These are phyloP conservation scores for Begonia loranthoides DNA, from an alignment of 306 rosid species.

Conservation along the genomic window DNA sequence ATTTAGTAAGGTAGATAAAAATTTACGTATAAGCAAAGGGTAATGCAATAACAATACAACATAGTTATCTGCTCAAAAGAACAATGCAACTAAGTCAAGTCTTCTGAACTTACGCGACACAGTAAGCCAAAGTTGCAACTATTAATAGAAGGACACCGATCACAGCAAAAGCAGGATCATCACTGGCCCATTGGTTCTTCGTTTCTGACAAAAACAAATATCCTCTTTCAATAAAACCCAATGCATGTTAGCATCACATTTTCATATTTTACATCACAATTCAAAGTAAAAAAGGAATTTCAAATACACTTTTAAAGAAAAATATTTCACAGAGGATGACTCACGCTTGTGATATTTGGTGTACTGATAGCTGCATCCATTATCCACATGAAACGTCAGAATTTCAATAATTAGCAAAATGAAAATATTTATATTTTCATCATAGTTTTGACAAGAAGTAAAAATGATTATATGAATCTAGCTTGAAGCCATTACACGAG, in stretches of 20 bases:
- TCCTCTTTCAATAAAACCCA: neutral
- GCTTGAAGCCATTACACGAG: no score
- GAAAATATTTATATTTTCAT: no score
- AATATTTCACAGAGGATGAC: conserved; percentile 16
- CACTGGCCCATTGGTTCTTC: conserved; percentile 99
- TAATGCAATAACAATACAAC: no score
- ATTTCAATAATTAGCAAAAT: neutral
- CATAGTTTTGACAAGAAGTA: no score
- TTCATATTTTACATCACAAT: neutral
- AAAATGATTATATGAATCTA: no score
- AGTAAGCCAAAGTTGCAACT: conserved; percentile 80
- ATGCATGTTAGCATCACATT: neutral
- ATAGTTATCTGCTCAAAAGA: no score
- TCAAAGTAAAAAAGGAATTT: neutral
- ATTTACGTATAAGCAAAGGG: no score
- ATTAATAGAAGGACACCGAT: conserved; percentile 88
- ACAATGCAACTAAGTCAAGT: no score
- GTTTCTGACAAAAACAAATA: conserved; percentile 49
- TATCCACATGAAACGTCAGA: conserved; percentile 23
- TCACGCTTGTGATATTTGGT: conserved; percentile 98
- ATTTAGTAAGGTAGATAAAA: no score
- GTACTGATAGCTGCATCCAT: conserved; percentile 89
- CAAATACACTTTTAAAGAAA: neutral
- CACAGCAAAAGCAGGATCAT: conserved; percentile 99
- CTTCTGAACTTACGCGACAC: conserved; percentile 81